These are phyloP conservation scores for Colletotrichum chlorophyti DNA, from an alignment of 2,329 filamentous ascomycete species.

Conservation along the genomic window DNA sequence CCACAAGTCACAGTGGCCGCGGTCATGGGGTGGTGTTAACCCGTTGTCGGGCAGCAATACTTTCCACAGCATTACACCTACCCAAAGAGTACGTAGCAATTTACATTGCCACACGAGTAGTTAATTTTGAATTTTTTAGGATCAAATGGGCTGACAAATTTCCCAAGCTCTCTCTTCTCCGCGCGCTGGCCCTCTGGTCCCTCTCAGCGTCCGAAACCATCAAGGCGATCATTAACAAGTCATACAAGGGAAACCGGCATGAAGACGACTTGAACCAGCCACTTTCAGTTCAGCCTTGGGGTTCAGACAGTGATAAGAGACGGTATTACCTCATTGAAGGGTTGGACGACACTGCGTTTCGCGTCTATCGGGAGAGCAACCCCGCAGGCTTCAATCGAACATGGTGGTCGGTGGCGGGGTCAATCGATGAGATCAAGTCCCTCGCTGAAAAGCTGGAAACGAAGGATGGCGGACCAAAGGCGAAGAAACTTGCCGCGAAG, in stretches of 20 bases:
- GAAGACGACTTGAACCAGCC: slow-evolving; percentile 84
- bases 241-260: slow-evolving; percentile 87
- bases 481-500: slow-evolving; percentile 77
- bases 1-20: slow-evolving; percentile 88
- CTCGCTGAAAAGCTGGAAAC: slow-evolving; percentile 79
- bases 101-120: not conserved
- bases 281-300: slow-evolving; percentile 89
- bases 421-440: slow-evolving; percentile 81
- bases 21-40: slow-evolving; percentile 81
- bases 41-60: slow-evolving; percentile 81
- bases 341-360: slow-evolving; percentile 90
- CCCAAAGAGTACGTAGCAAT: slow-evolving; percentile 73
- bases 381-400: slow-evolving; percentile 76
- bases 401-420: slow-evolving; percentile 93
- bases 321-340: slow-evolving; percentile 95
- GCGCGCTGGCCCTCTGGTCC: slow-evolving; percentile 86
- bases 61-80: slow-evolving; percentile 83
- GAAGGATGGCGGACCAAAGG: slow-evolving; percentile 81
- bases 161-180: slow-evolving; percentile 78
- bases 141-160: not conserved
- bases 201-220: slow-evolving; percentile 87
- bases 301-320: slow-evolving; percentile 86
- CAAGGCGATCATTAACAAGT: slow-evolving; percentile 81
- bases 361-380: slow-evolving; percentile 93
- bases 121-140: not conserved